A percentile compares a stretch with the other conserved stretches of the same genome.
Evolutionary conservation across 139 green algal genomes (phyloP).

Genomic region (Chloropicon primus): DNA sequence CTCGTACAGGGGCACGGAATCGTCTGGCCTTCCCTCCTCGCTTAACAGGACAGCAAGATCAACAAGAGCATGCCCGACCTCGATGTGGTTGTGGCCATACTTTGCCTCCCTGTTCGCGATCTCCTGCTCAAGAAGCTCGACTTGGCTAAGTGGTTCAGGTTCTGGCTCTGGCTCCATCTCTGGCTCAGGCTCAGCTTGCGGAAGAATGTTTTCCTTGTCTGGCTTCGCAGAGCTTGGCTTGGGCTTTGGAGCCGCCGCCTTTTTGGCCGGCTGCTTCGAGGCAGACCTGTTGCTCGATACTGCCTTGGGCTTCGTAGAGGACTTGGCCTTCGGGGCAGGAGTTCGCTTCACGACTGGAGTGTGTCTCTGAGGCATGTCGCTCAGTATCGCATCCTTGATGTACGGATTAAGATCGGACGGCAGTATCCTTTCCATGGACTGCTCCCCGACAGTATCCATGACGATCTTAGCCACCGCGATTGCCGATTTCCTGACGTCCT

Average conservation of each 20-base stretch:
- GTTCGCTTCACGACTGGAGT: not conserved
- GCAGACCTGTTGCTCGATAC: not conserved
- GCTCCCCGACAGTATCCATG: not conserved
- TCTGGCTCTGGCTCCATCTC: not conserved
- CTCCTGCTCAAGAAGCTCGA: not conserved
- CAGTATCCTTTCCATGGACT: not conserved
- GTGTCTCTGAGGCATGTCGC: not conserved
- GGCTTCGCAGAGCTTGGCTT: not conserved
- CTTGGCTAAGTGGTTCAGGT: not conserved
- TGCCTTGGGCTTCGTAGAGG: not conserved
- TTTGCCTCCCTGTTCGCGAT: slow-evolving; percentile 6
- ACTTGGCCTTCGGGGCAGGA: not conserved
- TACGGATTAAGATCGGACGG: not conserved
- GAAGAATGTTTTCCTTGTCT: not conserved
- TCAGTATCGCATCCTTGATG: not conserved
- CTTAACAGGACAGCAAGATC: slow-evolving; percentile 78
- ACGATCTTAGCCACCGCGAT: not conserved
- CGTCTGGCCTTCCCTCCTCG: slow-evolving; percentile 23
- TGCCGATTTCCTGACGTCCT: not conserved
- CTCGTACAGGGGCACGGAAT: slow-evolving; percentile 72
- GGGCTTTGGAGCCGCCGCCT: not conserved
- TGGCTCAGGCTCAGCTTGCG: not conserved
- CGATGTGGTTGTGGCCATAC: slow-evolving; percentile 37
- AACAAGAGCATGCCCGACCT: slow-evolving; percentile 51
- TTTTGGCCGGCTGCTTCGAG: not conserved